Conservation (phyloP, 352 stramenopile genomes). For the Phytopythium sindhum region DNA sequence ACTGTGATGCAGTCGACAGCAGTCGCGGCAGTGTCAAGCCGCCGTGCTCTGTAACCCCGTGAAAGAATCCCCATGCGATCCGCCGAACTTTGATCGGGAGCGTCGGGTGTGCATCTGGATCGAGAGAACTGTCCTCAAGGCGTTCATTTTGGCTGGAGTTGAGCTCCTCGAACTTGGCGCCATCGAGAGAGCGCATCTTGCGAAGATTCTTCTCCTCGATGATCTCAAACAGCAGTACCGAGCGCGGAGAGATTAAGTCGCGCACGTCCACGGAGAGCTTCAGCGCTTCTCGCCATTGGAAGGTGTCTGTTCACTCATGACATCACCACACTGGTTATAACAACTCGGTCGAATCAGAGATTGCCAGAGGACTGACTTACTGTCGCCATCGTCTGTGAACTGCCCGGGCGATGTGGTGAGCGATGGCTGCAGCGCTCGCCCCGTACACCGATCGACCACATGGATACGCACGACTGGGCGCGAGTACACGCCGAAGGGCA, state of each 20-base stretch:
- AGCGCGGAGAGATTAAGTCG: slow-evolving; percentile 34
- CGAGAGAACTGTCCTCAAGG: slow-evolving; percentile 14
- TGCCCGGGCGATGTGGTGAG: slow-evolving; percentile 14
- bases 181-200: neutral
- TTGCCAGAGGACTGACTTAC: neutral
- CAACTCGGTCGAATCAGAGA: neutral
- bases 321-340: neutral
- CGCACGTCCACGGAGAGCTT: slow-evolving; percentile 24
- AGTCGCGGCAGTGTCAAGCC: slow-evolving; percentile 31
- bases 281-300: slow-evolving; percentile 53
- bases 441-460: slow-evolving; percentile 49
- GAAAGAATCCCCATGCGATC: slow-evolving; percentile 67
- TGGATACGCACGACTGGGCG: slow-evolving; percentile 44
- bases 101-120: neutral
- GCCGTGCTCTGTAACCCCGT: slow-evolving; percentile 41
- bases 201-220: slow-evolving; percentile 24
- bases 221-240: slow-evolving; percentile 55
- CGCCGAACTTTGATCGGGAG: slow-evolving; percentile 14
- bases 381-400: neutral
- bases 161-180: slow-evolving; percentile 3
- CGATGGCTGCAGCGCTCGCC: slow-evolving; percentile 25
- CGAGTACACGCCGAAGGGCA: slow-evolving; percentile 44
- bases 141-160: neutral
- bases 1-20: slow-evolving; percentile 1
- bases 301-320: slow-evolving; percentile 24